Conservation (phyloP, 768 basidiomycete genomes). For the Termitomyces sp. region DNA sequence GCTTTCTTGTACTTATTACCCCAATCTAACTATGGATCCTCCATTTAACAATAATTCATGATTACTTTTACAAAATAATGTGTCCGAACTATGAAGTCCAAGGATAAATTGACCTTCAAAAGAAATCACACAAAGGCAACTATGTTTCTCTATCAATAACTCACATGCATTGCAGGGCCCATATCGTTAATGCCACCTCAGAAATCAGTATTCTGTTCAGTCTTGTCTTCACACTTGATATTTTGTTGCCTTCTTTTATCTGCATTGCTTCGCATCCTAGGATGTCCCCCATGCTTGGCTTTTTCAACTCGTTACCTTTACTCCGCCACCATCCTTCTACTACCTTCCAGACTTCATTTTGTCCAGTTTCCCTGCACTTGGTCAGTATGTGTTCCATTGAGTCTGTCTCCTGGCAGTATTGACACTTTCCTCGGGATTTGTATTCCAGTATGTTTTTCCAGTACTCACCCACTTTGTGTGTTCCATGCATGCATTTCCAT, state of each 20-base stretch:
- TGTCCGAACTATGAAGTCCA: no score
- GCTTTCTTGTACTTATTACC: no score
- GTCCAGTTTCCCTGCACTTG: not conserved
- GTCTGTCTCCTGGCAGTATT: not conserved
- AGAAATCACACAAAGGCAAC: no score
- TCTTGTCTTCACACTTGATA: accelerated
- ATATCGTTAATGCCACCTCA: not conserved
- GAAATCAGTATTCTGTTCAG: not conserved
- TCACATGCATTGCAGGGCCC: not conserved
- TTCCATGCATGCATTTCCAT: not conserved
- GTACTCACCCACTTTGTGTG: not conserved
- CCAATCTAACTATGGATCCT: no score
- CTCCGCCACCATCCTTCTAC: not conserved
- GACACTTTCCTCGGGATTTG: not conserved
- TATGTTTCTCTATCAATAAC: no score
- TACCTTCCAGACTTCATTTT: not conserved
- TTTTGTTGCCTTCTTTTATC: not conserved
- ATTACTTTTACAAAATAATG: no score
- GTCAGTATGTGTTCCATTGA: not conserved
- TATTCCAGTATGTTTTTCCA: not conserved
- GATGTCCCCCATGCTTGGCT: not conserved
- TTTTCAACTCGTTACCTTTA: not conserved
- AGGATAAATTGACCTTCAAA: no score
- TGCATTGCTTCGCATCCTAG: not conserved
- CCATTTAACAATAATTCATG: no score